Percentiles rank a stretch among this genome's conserved stretches.
These are phyloP conservation scores for Crepidotus variabilis DNA, from an alignment of 768 basidiomycete genomes.

Conservation along the genomic window DNA sequence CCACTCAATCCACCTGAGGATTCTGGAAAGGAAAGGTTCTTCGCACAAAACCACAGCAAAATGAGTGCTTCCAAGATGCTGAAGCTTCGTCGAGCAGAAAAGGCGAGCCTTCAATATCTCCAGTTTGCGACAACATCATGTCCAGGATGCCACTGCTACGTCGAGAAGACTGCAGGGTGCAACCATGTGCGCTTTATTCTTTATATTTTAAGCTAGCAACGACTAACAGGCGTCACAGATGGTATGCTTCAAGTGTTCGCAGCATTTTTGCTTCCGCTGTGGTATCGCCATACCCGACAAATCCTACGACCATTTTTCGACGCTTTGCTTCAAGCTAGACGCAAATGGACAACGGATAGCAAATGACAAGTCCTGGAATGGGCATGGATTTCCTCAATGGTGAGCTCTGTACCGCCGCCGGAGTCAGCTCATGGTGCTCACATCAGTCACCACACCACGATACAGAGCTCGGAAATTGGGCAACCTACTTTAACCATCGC, in stretches of 20 bases:
- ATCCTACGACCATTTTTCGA: slow-evolving; percentile 72
- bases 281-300: slow-evolving; percentile 48
- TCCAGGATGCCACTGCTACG: slow-evolving; percentile 67
- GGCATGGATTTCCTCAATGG: no score
- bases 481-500: no score
- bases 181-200: slow-evolving; percentile 66
- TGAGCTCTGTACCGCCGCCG: no score
- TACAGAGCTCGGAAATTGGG: no score
- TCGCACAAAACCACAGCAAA: slow-evolving; percentile 67
- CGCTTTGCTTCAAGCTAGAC: slow-evolving; percentile 19
- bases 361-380: no score
- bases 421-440: no score
- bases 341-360: neutral
- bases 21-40: slow-evolving; percentile 40
- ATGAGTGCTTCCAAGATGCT: slow-evolving; percentile 59
- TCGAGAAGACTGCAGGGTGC: slow-evolving; percentile 81
- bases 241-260: slow-evolving; percentile 67
- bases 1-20: slow-evolving; percentile 54
- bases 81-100: slow-evolving; percentile 65
- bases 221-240: slow-evolving; percentile 35
- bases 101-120: slow-evolving; percentile 72
- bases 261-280: slow-evolving; percentile 84
- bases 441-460: no score
- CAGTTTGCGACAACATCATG: slow-evolving; percentile 65
- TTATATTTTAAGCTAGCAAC: neutral